phyloP scores from a whole-genome alignment of 1,284 basidiomycete genomes.

The Fomitopsis schrenkii region DNA sequence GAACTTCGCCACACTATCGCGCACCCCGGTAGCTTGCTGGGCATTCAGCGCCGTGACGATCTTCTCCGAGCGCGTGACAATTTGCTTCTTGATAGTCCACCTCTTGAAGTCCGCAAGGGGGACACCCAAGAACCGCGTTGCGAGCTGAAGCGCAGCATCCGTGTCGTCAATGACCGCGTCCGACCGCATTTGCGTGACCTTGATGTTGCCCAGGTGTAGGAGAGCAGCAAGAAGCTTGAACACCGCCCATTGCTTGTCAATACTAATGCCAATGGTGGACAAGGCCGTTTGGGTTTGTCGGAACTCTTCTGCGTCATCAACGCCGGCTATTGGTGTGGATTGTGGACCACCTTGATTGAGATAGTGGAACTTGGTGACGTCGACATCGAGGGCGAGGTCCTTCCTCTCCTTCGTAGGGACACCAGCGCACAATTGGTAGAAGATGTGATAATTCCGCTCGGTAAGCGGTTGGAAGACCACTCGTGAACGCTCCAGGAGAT shows the following conservation, averaged over 20 bases:
- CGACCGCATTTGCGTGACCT: conserved; percentile 77
- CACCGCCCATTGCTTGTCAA: conserved; percentile 97
- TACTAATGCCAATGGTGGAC: conserved; percentile 94
- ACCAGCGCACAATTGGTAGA: conserved; percentile 98
- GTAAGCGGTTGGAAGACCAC: conserved; percentile 96
- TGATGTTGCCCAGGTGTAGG: conserved; percentile 95
- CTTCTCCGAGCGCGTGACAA: conserved; percentile 92
- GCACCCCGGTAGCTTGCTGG: conserved; percentile 90
- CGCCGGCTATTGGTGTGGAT: conserved; percentile 84
- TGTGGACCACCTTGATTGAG: conserved; percentile 90
- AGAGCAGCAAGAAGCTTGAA: conserved; percentile 93
- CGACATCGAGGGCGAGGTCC: conserved; percentile 85
- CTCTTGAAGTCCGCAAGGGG: conserved; percentile 95
- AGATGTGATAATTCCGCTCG: conserved; percentile 99
- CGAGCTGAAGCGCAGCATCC: conserved; percentile 77
- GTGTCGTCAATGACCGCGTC: conserved; percentile 86
- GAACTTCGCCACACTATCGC: conserved; percentile 97
- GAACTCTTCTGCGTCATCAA: conserved; percentile 97
- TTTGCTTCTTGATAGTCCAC: conserved; percentile 98
- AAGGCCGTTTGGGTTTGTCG: conserved; percentile 90
- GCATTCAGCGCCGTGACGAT: conserved; percentile 87
- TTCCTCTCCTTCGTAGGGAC: conserved; percentile 94
- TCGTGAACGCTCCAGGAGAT: conserved; percentile 94
- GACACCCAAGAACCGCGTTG: conserved; percentile 89
- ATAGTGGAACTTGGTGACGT: conserved; percentile 88